These are phyloP conservation scores for Jackrogersella minutella DNA, from an alignment of 495 filamentous ascomycete species.

Conservation along the genomic window DNA sequence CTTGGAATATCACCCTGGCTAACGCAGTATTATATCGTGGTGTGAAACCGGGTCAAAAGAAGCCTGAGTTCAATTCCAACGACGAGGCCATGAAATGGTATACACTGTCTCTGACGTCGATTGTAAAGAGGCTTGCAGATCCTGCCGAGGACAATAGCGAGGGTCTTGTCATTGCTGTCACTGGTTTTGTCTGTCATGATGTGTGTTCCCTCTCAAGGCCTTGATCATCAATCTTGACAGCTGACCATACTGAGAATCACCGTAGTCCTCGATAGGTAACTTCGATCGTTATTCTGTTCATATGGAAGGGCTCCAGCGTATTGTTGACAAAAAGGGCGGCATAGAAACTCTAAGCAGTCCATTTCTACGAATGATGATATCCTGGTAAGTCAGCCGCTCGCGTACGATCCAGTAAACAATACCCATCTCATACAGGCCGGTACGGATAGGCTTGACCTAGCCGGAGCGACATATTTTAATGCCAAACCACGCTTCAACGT, in stretches of 20 bases:
- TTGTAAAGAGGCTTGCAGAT: slow-evolving; percentile 33
- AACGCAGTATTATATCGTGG: slow-evolving; percentile 29
- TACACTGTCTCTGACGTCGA: slow-evolving; percentile 33
- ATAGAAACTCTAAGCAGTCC: slow-evolving; percentile 34
- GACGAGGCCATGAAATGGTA: slow-evolving; percentile 42
- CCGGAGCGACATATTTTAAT: slow-evolving; percentile 40
- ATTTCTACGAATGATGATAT: slow-evolving; percentile 36
- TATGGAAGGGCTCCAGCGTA: slow-evolving; percentile 35
- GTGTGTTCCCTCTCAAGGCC: slow-evolving; percentile 13
- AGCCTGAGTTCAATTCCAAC: slow-evolving; percentile 19
- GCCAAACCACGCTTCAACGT: slow-evolving; percentile 27
- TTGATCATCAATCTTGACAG: neutral
- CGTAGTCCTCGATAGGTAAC: slow-evolving; percentile 36
- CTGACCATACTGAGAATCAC: slow-evolving; percentile 7
- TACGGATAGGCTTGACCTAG: slow-evolving; percentile 35
- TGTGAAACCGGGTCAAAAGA: neutral
- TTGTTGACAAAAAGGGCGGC: slow-evolving; percentile 37
- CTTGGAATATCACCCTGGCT: slow-evolving; percentile 41
- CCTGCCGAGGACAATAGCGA: slow-evolving; percentile 27
- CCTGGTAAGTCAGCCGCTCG: slow-evolving; percentile 26
- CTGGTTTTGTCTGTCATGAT: slow-evolving; percentile 42
- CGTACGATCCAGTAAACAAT: neutral
- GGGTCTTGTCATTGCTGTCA: slow-evolving; percentile 38
- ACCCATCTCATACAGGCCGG: neutral
- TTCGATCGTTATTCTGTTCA: slow-evolving; percentile 36